phyloP scores from a whole-genome alignment of 345 rosid genomes.

The Erodium maritimum region DNA sequence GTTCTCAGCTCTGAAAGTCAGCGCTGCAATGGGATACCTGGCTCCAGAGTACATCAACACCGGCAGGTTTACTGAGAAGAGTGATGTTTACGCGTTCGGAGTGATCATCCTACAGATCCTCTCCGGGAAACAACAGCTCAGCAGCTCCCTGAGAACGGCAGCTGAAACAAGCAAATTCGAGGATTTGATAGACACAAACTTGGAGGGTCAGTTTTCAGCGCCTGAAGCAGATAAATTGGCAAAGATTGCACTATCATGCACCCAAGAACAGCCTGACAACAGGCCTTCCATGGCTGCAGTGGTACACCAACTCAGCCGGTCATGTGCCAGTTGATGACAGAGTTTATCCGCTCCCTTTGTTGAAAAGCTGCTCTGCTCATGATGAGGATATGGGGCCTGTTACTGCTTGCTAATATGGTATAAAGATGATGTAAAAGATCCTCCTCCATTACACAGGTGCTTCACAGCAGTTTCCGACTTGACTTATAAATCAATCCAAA shows the following conservation, averaged over 20 bases:
- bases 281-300: conserved; percentile 58
- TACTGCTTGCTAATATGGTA: too few relatives aligned
- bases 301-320: conserved; percentile 31
- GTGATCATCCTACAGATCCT: conserved; percentile 80
- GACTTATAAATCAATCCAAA: too few relatives aligned
- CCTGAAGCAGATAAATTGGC: conserved; percentile 48
- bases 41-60: conserved; percentile 91
- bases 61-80: conserved; percentile 75
- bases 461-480: background rate
- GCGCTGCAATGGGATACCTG: conserved; percentile 95
- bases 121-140: conserved; percentile 53
- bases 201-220: conserved; percentile 36
- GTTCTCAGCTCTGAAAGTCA: conserved; percentile 68
- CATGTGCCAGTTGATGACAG: background rate
- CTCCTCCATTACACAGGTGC: background rate
- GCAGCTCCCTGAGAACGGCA: conserved; percentile 42
- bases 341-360: too few relatives aligned
- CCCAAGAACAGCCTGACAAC: conserved; percentile 47
- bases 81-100: conserved; percentile 82
- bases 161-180: conserved; percentile 44
- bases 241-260: conserved; percentile 53
- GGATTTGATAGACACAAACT: conserved; percentile 47
- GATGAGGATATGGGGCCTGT: too few relatives aligned
- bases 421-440: background rate
- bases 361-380: too few relatives aligned